phyloP scores from a whole-genome alignment of 495 filamentous ascomycete species.

The Neurospora sp. region DNA sequence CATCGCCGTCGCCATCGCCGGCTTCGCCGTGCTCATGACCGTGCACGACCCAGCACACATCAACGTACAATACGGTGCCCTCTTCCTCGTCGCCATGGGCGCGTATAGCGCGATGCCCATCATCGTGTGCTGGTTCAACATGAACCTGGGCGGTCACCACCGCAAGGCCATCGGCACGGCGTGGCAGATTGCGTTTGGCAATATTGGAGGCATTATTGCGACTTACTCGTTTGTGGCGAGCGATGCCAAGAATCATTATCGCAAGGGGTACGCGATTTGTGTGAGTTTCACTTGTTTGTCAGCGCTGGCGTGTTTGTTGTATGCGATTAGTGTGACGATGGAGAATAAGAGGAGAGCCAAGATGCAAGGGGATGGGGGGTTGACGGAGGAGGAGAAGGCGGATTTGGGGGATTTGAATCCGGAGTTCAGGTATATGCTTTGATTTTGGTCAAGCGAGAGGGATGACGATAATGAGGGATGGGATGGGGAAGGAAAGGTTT shows the following conservation, averaged over 20 bases:
- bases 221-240: slow-evolving; percentile 68
- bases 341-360: slow-evolving; percentile 60
- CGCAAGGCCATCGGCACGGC: slow-evolving; percentile 72
- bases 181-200: slow-evolving; percentile 90
- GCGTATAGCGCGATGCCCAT: slow-evolving; percentile 69
- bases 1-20: slow-evolving; percentile 53
- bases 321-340: slow-evolving; percentile 45
- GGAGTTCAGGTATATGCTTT: slow-evolving; percentile 47
- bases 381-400: slow-evolving; percentile 65
- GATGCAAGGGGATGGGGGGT: slow-evolving; percentile 35
- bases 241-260: slow-evolving; percentile 57
- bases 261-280: slow-evolving; percentile 67
- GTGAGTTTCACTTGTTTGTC: slow-evolving; percentile 64
- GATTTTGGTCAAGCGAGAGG: neutral
- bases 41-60: slow-evolving; percentile 43
- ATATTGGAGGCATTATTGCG: slow-evolving; percentile 85
- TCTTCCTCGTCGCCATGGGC: slow-evolving; percentile 61
- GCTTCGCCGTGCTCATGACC: slow-evolving; percentile 61
- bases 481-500: neutral
- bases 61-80: slow-evolving; percentile 50
- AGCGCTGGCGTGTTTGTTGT: slow-evolving; percentile 47
- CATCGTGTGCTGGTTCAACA: slow-evolving; percentile 86
- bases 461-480: neutral
- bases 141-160: slow-evolving; percentile 85
- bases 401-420: slow-evolving; percentile 61